These are phyloP conservation scores for Leccinum fibrillosum DNA, from an alignment of 768 basidiomycete genomes.

Conservation along the genomic window DNA sequence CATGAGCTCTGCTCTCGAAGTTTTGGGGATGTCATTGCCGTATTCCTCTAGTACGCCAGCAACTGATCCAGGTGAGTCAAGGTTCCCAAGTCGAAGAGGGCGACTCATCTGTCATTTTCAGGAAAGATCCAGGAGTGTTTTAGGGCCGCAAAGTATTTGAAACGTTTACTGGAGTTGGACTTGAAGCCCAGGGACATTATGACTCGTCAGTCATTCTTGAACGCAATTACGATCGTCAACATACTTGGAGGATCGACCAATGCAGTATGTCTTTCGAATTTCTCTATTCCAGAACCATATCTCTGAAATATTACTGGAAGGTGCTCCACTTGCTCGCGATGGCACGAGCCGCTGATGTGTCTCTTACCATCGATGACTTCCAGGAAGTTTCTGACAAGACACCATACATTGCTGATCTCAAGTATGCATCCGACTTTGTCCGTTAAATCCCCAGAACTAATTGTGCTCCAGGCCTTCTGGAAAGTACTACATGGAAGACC, in stretches of 20 bases:
- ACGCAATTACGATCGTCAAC: conserved; percentile 78
- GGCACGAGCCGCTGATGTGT: conserved; percentile 73
- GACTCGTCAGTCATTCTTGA: conserved; percentile 71
- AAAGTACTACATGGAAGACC: conserved; percentile 87
- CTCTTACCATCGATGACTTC: conserved; percentile 83
- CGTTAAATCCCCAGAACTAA: conserved; percentile 4
- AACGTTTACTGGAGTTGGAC: conserved; percentile 68
- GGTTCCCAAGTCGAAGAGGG: not conserved
- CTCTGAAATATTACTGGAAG: conserved; percentile 33
- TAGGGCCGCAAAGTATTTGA: conserved; percentile 74
- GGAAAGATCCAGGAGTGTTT: conserved; percentile 84
- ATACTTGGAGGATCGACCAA: conserved; percentile 87
- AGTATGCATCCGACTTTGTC: conserved; percentile 37
- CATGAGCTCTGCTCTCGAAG: conserved; percentile 83
- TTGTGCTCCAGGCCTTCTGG: conserved; percentile 61
- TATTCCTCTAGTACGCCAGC: conserved; percentile 78
- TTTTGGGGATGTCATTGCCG: conserved; percentile 80
- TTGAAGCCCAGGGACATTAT: conserved; percentile 80
- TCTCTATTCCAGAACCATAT: not conserved
- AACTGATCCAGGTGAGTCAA: conserved; percentile 52
- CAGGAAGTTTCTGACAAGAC: conserved; percentile 75
- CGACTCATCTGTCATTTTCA: conserved; percentile 22
- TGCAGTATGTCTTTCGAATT: conserved; percentile 47
- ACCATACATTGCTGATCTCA: conserved; percentile 83
- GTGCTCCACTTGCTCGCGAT: conserved; percentile 84